Percentiles rank a stretch among this genome's conserved stretches.
phyloP scores from a whole-genome alignment of 345 rosid genomes.

The Eutrema heterophyllum region DNA sequence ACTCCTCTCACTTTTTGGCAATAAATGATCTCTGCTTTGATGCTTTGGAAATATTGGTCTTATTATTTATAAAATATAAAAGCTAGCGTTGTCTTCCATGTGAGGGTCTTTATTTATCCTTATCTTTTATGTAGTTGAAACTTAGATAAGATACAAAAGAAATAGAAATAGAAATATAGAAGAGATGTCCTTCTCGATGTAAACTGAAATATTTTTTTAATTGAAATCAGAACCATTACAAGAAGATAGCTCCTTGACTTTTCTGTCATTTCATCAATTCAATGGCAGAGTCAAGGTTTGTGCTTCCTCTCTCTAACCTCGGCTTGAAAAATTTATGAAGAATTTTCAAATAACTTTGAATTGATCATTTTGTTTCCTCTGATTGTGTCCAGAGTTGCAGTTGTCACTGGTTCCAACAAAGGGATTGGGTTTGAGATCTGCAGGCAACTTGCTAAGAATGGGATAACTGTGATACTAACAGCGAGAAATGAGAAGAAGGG shows the following conservation, averaged over 20 bases:
- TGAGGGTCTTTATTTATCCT: not conserved
- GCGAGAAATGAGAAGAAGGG: constrained; percentile 45
- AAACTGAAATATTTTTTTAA: not conserved
- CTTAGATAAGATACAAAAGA: not conserved
- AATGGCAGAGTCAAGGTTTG: constrained; percentile 16
- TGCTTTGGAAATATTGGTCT: not conserved
- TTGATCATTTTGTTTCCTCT: not conserved
- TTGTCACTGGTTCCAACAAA: constrained; percentile 48
- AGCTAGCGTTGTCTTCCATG: not conserved
- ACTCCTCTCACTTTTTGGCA: not conserved
- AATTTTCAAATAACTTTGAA: not conserved
- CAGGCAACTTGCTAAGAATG: constrained; percentile 35
- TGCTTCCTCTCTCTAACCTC: not conserved
- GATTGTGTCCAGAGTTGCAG: constrained; percentile 33
- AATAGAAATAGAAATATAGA: not conserved
- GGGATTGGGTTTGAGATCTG: constrained; percentile 46
- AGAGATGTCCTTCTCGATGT: too few relatives aligned
- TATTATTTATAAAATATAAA: not conserved
- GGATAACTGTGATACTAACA: constrained; percentile 32
- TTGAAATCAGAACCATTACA: not conserved
- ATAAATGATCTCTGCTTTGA: not conserved
- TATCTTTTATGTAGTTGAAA: not conserved
- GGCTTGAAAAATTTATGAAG: not conserved
- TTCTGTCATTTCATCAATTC: not conserved
- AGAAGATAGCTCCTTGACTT: not conserved